Conservation (phyloP, 352 stramenopile species). For the Globisporangium apiculatum region DNA sequence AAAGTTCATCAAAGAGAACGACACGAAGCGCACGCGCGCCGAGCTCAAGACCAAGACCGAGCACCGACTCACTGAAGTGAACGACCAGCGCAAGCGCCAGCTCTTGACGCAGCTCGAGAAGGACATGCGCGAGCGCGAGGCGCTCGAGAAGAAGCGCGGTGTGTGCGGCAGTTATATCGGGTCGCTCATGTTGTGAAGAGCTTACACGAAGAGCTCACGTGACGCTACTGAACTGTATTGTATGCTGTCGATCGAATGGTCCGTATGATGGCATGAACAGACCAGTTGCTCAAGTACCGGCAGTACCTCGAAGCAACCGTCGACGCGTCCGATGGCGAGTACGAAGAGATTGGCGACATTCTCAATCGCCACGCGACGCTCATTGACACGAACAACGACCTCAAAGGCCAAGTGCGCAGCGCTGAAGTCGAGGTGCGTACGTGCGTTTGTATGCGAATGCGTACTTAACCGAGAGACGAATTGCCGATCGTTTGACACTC, state of each 20-base stretch:
- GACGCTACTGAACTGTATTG: background rate
- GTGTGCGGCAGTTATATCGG: background rate
- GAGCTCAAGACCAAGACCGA: conserved; percentile 88
- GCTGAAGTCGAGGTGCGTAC: conserved; percentile 49
- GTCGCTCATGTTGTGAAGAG: background rate
- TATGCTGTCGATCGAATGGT: background rate
- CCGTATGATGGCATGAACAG: conserved; percentile 6
- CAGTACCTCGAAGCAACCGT: conserved; percentile 81
- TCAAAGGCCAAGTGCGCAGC: conserved; percentile 61
- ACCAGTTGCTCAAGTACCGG: conserved; percentile 78
- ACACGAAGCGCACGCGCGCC: conserved; percentile 82
- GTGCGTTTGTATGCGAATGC: background rate
- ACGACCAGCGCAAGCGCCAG: conserved; percentile 76
- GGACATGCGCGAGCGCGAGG: conserved; percentile 51
- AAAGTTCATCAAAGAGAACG: conserved; percentile 93
- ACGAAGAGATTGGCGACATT: conserved; percentile 81
- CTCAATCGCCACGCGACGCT: conserved; percentile 83
- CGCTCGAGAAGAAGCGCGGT: conserved; percentile 67
- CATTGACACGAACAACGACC: conserved; percentile 83
- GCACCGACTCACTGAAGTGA: conserved; percentile 58
- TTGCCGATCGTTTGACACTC: background rate
- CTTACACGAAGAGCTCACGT: too few relatives aligned
- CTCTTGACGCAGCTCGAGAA: conserved; percentile 65
- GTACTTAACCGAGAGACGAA: background rate
- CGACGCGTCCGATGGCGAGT: conserved; percentile 75